phyloP scores from a whole-genome alignment of 2,329 filamentous ascomycete genomes.

The Fusarium sp. region DNA sequence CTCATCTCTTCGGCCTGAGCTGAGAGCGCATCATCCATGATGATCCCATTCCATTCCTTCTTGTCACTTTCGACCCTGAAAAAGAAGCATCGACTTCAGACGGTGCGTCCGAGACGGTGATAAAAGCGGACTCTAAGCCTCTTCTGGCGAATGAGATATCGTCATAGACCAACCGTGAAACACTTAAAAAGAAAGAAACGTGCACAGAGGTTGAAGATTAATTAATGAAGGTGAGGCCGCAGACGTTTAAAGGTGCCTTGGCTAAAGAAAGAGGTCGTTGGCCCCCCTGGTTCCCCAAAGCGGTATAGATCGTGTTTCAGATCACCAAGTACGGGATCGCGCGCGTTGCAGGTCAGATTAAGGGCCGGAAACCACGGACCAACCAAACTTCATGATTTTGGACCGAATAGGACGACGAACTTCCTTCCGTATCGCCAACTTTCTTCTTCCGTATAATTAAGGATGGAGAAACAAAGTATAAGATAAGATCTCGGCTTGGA shows the following conservation, averaged over 20 bases:
- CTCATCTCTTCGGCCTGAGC: constrained; percentile 9
- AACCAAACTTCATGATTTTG: constrained; percentile 23
- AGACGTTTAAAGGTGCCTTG: constrained; percentile 28
- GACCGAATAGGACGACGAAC: not conserved
- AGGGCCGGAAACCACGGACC: constrained; percentile 23
- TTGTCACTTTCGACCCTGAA: constrained; percentile 12
- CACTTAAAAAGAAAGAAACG: constrained; percentile 31
- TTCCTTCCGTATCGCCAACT: not conserved
- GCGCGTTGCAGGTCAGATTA: constrained; percentile 35
- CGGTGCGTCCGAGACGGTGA: constrained; percentile 26
- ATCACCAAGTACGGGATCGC: constrained; percentile 22
- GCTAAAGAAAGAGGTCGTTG: constrained; percentile 2
- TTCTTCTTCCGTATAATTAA: not conserved
- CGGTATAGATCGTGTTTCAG: constrained; percentile 30
- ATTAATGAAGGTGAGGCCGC: constrained; percentile 13
- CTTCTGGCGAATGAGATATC: not conserved
- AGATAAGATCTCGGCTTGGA: constrained; percentile 1
- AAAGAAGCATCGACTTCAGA: constrained; percentile 28
- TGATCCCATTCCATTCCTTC: not conserved
- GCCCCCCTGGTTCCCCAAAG: constrained; percentile 5
- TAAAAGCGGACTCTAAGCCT: constrained; percentile 16
- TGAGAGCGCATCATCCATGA: constrained; percentile 23
- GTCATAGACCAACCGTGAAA: constrained; percentile 13
- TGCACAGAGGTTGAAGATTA: constrained; percentile 17
- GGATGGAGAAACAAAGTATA: not conserved